Percentiles rank a stretch among this genome's conserved stretches.
Conservation (phyloP, 768 basidiomycete genomes). For the Rossbeevera mucosa region DNA sequence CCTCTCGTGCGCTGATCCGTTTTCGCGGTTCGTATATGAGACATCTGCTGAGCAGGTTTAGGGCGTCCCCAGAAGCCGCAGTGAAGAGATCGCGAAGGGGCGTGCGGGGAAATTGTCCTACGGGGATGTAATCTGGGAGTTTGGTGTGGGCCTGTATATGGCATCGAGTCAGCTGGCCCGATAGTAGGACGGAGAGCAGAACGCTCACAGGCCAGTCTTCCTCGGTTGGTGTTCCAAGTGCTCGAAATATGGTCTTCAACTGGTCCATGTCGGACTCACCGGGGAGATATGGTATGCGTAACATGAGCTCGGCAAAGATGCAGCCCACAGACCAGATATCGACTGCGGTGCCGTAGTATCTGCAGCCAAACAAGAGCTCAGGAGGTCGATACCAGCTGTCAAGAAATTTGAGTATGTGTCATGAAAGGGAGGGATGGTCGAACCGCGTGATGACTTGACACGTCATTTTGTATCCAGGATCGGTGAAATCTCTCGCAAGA, state of each 20-base stretch:
- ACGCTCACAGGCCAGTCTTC: slow-evolving; percentile 90
- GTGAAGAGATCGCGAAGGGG: slow-evolving; percentile 85
- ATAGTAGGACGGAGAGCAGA: neutral
- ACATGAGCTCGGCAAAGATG: slow-evolving; percentile 96
- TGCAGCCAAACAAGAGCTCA: slow-evolving; percentile 85
- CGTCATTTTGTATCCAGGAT: slow-evolving; percentile 95
- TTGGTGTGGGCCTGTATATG: slow-evolving; percentile 75
- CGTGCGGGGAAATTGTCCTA: slow-evolving; percentile 81
- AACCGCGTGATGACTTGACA: slow-evolving; percentile 96
- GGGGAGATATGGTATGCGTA: slow-evolving; percentile 91
- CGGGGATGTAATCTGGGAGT: slow-evolving; percentile 83
- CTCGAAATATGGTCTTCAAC: slow-evolving; percentile 88
- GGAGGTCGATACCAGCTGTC: slow-evolving; percentile 97
- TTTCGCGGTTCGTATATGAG: slow-evolving; percentile 82
- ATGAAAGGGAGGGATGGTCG: slow-evolving; percentile 20
- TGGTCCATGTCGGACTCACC: slow-evolving; percentile 98
- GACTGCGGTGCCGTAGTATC: slow-evolving; percentile 88
- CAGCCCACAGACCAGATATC: slow-evolving; percentile 98
- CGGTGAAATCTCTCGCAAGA: slow-evolving; percentile 92
- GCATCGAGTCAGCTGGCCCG: neutral
- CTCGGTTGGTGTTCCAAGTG: slow-evolving; percentile 93
- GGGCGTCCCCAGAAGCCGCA: slow-evolving; percentile 79
- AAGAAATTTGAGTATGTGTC: neutral
- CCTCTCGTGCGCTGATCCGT: slow-evolving; percentile 76
- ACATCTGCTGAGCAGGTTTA: slow-evolving; percentile 77